Evolutionary conservation across 2,329 filamentous ascomycete species (phyloP), one percentile per base, ranked within the genome.

Genomic region (Diaporthe aspalathi): DNA sequence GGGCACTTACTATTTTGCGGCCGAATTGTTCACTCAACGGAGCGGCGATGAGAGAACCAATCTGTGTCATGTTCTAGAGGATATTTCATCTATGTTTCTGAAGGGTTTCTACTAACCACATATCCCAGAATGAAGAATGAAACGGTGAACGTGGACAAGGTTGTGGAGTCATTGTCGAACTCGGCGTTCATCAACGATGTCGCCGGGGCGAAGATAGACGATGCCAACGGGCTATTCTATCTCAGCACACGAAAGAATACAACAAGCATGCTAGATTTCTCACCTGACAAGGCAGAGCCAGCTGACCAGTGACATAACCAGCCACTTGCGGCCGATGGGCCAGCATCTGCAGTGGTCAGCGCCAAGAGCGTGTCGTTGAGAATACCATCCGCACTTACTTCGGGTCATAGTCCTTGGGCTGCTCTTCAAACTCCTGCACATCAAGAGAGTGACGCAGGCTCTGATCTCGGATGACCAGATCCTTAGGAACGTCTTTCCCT

Each of bases 101-200:
- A 32, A 17, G 20, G 27, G 12, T 32, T 22, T 11, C 27, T 14
- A 54, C 52, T 54, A 8, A 54, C 52, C 52, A 54, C 52, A n/a
- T 54, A 54, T 54, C 52, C 52, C 17, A 54, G 17, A 54, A 54
- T 54, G 52, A 54, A 54, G 52, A 54, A 54, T 35, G 52, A 54
- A 35, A 54, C 52, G 27, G 52, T 54, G 7, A 54, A 54, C 4
- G 52, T 54, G 3, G 52, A 54, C 52, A 54, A 35, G 9, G 52
- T 54, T 54, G 52, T 54, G 17, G 52, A 54, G 17, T 54, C 27
- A 54, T 54, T 54, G 17, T 35, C 52, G 29, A 54, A 54, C 17
- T 54, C 52, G 7, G 52, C 52, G 12, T 54, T 54, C 52, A 54
- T 54, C 27, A 54, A 20, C 12, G 52, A 54, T n/a, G 27, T 35